Evolutionary conservation across 768 basidiomycete species (phyloP).

Genomic region (Coprinopsis strossmayeri): DNA sequence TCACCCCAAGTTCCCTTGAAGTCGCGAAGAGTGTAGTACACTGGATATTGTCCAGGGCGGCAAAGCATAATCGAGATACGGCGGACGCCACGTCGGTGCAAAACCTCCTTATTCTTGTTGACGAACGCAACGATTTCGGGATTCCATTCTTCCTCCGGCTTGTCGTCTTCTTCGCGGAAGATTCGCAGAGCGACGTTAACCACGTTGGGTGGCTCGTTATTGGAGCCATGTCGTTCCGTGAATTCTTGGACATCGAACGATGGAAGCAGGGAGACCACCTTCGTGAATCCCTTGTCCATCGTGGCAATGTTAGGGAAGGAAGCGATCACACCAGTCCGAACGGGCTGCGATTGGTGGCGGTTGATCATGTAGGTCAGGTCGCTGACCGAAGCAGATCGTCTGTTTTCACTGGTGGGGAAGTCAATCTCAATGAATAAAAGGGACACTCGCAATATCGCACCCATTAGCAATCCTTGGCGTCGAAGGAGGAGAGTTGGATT

Average conservation of each 20-base stretch:
- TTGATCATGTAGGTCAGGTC: constrained; percentile 92
- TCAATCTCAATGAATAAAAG: constrained; percentile 4
- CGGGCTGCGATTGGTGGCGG: constrained; percentile 80
- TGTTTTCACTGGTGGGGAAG: constrained; percentile 37
- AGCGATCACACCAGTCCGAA: constrained; percentile 86
- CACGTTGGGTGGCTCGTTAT: constrained; percentile 81
- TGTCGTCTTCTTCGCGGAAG: constrained; percentile 75
- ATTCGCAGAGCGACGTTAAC: constrained; percentile 90
- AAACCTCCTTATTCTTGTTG: constrained; percentile 56
- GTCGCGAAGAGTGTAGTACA: constrained; percentile 88
- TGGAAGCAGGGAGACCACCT: constrained; percentile 69
- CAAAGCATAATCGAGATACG: constrained; percentile 91
- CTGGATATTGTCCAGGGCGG: constrained; percentile 85
- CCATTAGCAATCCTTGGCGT: constrained; percentile 61
- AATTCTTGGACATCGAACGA: constrained; percentile 67
- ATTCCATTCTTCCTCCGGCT: constrained; percentile 72
- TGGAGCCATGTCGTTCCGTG: constrained; percentile 65
- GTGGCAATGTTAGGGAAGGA: constrained; percentile 76
- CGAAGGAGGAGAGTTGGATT: constrained; percentile 78
- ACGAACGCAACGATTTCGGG: constrained; percentile 63
- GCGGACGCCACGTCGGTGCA: constrained; percentile 76
- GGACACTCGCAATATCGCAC: constrained; percentile 23
- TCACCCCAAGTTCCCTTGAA: constrained; percentile 75
- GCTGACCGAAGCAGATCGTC: constrained; percentile 88
- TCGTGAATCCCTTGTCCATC: constrained; percentile 67